Conservation (phyloP, 2,329 filamentous ascomycete genomes). For the Metarhizium humberi region DNA sequence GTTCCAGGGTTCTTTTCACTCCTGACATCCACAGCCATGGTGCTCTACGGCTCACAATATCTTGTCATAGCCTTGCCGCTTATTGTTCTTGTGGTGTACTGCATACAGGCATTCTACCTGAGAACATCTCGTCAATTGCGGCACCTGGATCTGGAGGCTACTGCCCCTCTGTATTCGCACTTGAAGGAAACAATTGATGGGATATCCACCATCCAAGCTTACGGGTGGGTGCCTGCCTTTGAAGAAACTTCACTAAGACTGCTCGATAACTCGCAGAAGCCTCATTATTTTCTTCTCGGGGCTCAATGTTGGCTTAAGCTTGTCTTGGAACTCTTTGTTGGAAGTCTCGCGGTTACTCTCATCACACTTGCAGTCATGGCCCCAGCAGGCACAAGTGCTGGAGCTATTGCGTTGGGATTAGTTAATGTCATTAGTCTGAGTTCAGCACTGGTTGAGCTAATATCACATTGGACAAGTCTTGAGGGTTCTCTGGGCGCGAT, state of each 20-base stretch:
- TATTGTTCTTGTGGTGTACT: slow-evolving; percentile 11
- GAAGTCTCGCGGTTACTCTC: slow-evolving; percentile 11
- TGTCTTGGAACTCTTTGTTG: slow-evolving; percentile 33
- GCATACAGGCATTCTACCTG: slow-evolving; percentile 17
- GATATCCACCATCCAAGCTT: slow-evolving; percentile 37
- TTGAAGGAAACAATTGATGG: slow-evolving; percentile 36
- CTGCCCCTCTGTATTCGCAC: slow-evolving; percentile 24
- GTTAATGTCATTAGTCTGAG: no score
- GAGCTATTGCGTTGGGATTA: no score
- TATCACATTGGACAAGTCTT: no score
- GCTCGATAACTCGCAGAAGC: slow-evolving; percentile 38
- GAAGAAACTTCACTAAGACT: slow-evolving; percentile 28
- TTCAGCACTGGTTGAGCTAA: no score
- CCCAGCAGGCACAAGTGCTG: no score
- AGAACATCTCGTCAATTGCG: slow-evolving; percentile 28
- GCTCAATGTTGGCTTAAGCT: slow-evolving; percentile 43
- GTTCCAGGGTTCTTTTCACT: not conserved
- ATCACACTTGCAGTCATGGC: slow-evolving; percentile 26
- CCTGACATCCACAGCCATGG: not conserved
- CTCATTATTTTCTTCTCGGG: slow-evolving; percentile 39
- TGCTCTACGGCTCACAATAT: slow-evolving; percentile 24
- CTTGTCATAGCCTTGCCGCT: slow-evolving; percentile 35
- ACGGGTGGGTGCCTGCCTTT: slow-evolving; percentile 34
- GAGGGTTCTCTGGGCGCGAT: no score
- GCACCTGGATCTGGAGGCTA: slow-evolving; percentile 25